Percentiles rank a stretch among this genome's conserved stretches.
phyloP scores from a whole-genome alignment of 129 eudicot species.

The Artemisia tridentata region DNA sequence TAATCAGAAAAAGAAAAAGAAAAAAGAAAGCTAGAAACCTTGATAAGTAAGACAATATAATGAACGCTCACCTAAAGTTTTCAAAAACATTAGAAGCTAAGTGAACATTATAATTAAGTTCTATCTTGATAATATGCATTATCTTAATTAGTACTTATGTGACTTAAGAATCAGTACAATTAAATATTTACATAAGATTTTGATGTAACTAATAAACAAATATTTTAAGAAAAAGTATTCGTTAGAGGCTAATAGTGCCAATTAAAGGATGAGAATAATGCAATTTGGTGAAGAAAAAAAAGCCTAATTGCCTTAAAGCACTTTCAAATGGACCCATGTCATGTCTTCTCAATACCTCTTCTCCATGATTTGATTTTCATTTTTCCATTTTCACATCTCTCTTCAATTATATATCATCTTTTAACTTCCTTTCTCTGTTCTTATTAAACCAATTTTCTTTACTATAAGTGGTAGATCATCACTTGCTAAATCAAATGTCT shows the following conservation, averaged over 20 bases:
- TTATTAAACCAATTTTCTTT: constrained; percentile 5
- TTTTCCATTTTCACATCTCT: constrained; percentile 40
- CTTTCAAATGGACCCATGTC: constrained; percentile 70
- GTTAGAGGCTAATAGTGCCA: constrained; percentile 46
- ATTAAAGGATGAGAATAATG: constrained; percentile 52
- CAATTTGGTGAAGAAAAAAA: constrained; percentile 55
- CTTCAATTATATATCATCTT: constrained; percentile 38
- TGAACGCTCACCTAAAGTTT: too few relatives aligned
- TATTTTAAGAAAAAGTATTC: constrained; percentile 19
- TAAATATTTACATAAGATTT: neutral
- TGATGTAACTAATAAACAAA: neutral
- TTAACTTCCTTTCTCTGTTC: constrained; percentile 19
- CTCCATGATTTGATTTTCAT: constrained; percentile 51
- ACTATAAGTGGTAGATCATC: constrained; percentile 6
- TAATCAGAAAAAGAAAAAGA: neutral
- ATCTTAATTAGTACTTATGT: neutral
- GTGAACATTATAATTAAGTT: neutral
- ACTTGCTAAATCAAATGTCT: constrained; percentile 30
- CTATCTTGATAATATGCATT: neutral
- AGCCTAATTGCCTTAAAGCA: constrained; percentile 49
- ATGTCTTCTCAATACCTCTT: constrained; percentile 53
- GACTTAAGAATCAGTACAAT: neutral
- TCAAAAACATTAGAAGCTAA: neutral
- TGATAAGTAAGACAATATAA: too few relatives aligned
- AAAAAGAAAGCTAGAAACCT: too few relatives aligned